phyloP scores from a whole-genome alignment of 257 asterid genomes.

The Forsythia viridissima region DNA sequence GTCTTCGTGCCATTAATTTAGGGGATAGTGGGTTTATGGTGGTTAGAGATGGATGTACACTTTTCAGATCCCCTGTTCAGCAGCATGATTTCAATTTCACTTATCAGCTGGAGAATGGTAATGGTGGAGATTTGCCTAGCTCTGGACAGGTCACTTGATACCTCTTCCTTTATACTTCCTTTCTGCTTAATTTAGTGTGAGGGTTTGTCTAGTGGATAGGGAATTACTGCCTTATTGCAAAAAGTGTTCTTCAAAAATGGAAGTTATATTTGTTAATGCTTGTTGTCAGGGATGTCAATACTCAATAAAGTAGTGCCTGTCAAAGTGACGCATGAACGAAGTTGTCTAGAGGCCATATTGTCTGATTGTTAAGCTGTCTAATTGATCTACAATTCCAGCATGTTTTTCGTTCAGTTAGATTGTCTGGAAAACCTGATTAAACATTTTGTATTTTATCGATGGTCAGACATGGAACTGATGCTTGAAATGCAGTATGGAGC shows the following conservation, averaged over 20 bases:
- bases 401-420: neutral
- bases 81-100: slow-evolving; percentile 96
- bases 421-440: neutral
- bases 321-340: neutral
- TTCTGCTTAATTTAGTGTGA: slow-evolving; percentile 8
- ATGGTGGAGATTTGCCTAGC: slow-evolving; percentile 81
- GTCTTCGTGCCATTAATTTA: slow-evolving; percentile 81
- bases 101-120: slow-evolving; percentile 81
- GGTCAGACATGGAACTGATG: neutral
- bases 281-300: neutral
- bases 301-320: neutral
- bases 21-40: slow-evolving; percentile 99
- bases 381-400: neutral
- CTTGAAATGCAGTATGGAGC: neutral
- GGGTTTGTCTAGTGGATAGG: neutral
- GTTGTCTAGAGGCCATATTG: neutral
- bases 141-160: slow-evolving; percentile 75
- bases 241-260: neutral
- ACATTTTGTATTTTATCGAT: too few relatives aligned
- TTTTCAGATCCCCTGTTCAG: slow-evolving; percentile 82
- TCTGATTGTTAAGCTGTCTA: neutral
- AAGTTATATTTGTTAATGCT: neutral
- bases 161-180: neutral
- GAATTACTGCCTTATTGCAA: neutral
- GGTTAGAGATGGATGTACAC: slow-evolving; percentile 81